These are phyloP conservation scores for Aspergillus pseudoterreus DNA, from an alignment of 2,329 filamentous ascomycete genomes.

Conservation along the genomic window DNA sequence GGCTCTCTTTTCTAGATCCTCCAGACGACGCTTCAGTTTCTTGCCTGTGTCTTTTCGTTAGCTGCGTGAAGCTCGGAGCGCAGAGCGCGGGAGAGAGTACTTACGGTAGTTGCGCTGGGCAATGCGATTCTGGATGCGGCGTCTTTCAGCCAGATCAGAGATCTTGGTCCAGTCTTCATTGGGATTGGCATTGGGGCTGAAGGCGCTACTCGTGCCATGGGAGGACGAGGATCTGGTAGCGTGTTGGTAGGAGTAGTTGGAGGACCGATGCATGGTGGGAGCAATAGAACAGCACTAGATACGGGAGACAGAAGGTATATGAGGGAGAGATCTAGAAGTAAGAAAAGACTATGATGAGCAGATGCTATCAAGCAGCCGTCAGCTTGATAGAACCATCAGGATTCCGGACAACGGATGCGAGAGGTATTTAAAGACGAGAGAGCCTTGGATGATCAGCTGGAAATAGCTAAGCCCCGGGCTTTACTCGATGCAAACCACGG, in stretches of 20 bases:
- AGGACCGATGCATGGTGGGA: slow-evolving; percentile 30
- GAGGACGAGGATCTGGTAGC: slow-evolving; percentile 60
- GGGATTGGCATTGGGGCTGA: slow-evolving; percentile 88
- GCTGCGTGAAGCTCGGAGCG: not conserved
- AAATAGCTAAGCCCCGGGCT: slow-evolving; percentile 21
- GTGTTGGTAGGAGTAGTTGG: slow-evolving; percentile 24
- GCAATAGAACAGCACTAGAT: not conserved
- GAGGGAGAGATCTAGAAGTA: not conserved
- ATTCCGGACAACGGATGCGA: not conserved
- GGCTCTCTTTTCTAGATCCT: slow-evolving; percentile 61
- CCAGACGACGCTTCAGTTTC: slow-evolving; percentile 65
- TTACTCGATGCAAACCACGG: slow-evolving; percentile 9
- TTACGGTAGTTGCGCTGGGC: slow-evolving; percentile 95
- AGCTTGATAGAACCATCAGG: too few species aligned
- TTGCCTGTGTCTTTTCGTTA: slow-evolving; percentile 45
- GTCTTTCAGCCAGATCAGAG: slow-evolving; percentile 88
- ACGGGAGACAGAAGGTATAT: slow-evolving; percentile 2
- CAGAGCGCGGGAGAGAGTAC: slow-evolving; percentile 29
- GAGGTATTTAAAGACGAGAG: slow-evolving; percentile 16
- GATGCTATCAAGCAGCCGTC: too few species aligned
- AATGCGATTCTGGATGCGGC: slow-evolving; percentile 95
- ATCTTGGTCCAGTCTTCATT: slow-evolving; percentile 99
- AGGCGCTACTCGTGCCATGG: slow-evolving; percentile 86
- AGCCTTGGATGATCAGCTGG: slow-evolving; percentile 17
- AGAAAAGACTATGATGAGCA: too few species aligned